Base-by-base conservation (phyloP, 805 yeast species). In the Ogataea trehaloabstinens region DNA sequence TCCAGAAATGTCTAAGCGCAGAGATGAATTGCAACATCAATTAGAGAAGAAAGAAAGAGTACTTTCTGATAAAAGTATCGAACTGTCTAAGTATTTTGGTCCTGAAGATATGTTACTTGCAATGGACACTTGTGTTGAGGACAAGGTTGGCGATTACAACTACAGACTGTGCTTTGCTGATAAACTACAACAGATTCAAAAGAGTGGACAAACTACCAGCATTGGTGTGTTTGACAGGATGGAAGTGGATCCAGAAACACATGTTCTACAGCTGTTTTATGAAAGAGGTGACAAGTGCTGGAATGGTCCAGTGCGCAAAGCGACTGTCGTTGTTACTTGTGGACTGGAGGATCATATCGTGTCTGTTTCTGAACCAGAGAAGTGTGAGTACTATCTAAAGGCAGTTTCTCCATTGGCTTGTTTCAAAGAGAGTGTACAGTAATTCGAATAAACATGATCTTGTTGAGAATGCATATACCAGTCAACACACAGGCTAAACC, bases 271-370 rank as follows among this genome's bases (percentile, higher is more conserved):
- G 10, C 27, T 63, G 5, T 22, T 38, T 6, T 93, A 70, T 55
- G 66, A 60, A 4, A 55, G 67, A 15, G 99, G 99, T 16, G 80
- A 79, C 29, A 75, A 71, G 55, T 93, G 99, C 62, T 91, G 98
- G 96, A 86, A 89, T 58, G 99, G 99, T 0, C 97, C 97, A 4
- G 59, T 67, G 20, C 77, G 99, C 59, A 74, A 82, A 24, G 90
- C 87, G 1, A 63, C 59, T 7, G 81, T 86, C 2, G 67, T 67
- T 17, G 55, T 90, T 38, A 66, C 68, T 13, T 93, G 99, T 63
- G 95, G 95, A 0, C 63, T 70, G 2, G 61, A 66, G 3, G 66
- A 73, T 33, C 67, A 71, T 40, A 59, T 88, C 18, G 40, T 82
- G n/a, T 59, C 77, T 3, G 95, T 91, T 7, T 69, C 81, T 29